These are phyloP conservation scores for Apiospora sp. DNA, from an alignment of 2,329 filamentous ascomycete genomes.

Conservation along the genomic window DNA sequence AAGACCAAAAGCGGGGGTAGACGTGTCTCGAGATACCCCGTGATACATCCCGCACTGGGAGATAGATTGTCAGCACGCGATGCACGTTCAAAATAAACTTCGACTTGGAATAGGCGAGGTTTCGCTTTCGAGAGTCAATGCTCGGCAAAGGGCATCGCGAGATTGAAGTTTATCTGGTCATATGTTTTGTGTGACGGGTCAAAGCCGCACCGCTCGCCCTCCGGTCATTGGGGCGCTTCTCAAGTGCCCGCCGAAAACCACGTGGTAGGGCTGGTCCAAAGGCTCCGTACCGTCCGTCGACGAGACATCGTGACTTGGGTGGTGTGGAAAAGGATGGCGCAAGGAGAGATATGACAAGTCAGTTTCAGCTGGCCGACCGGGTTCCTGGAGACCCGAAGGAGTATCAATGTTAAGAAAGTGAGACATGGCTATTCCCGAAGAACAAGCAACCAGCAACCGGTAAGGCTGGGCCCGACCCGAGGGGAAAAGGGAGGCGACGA, in stretches of 20 bases:
- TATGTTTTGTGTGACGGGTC: neutral
- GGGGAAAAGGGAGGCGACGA: neutral
- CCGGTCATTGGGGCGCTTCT: neutral
- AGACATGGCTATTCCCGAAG: neutral
- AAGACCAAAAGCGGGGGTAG: neutral
- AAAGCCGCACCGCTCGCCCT: neutral
- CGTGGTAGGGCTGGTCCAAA: neutral
- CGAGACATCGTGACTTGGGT: neutral
- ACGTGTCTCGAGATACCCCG: neutral
- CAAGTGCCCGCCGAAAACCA: neutral
- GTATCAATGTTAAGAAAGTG: neutral
- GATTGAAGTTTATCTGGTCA: neutral
- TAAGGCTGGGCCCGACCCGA: neutral
- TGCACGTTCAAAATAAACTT: neutral
- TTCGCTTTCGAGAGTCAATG: neutral
- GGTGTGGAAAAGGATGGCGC: neutral
- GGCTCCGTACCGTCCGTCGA: neutral
- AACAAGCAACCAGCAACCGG: neutral
- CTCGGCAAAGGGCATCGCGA: neutral
- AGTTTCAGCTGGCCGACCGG: conserved; percentile 5
- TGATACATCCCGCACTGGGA: neutral
- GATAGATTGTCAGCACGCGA: neutral
- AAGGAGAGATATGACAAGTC: neutral
- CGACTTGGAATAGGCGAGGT: neutral
- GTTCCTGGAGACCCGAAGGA: neutral